A percentile compares a stretch with the other conserved stretches of the same genome.
Conservation (phyloP, 495 filamentous ascomycete genomes). For the Aspergillus heteromorphus region DNA sequence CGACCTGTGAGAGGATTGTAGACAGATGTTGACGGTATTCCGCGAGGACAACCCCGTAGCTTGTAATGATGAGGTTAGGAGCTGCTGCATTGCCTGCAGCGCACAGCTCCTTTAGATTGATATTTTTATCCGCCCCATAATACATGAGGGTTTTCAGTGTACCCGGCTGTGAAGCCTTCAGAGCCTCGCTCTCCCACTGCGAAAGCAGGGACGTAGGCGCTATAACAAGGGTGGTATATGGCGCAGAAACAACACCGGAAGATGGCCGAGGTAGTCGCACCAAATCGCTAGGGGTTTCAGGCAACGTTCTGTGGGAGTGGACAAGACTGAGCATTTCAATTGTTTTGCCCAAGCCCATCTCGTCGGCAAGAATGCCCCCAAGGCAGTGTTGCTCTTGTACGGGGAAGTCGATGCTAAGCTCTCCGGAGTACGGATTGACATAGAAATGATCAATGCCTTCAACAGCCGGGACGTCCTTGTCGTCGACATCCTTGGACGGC, state of each 20-base stretch:
- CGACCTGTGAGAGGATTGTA: constrained; percentile 47
- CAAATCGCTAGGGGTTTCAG: constrained; percentile 52
- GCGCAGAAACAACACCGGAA: constrained; percentile 56
- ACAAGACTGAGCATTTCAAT: constrained; percentile 96
- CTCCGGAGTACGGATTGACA: constrained; percentile 93
- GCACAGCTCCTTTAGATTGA: constrained; percentile 71
- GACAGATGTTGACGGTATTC: constrained; percentile 68
- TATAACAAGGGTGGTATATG: constrained; percentile 88
- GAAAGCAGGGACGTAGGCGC: constrained; percentile 91
- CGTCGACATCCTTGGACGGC: constrained; percentile 84
- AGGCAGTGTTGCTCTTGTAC: constrained; percentile 91
- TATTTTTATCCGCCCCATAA: constrained; percentile 78
- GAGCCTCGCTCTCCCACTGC: constrained; percentile 94
- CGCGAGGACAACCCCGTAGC: constrained; percentile 85
- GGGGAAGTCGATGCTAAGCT: constrained; percentile 88
- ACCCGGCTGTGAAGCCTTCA: constrained; percentile 77
- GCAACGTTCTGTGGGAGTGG: constrained; percentile 64
- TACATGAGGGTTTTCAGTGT: constrained; percentile 82
- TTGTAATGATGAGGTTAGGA: constrained; percentile 91
- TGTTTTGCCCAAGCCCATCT: constrained; percentile 88
- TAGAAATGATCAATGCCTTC: constrained; percentile 71
- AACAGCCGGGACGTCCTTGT: constrained; percentile 61
- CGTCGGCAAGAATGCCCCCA: constrained; percentile 89
- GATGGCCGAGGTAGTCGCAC: constrained; percentile 53
- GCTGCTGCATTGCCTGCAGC: constrained; percentile 69